Percentiles rank a stretch among this genome's conserved stretches.
phyloP scores from a whole-genome alignment of 2,329 filamentous ascomycete genomes.

The Colletotrichum shisoi region DNA sequence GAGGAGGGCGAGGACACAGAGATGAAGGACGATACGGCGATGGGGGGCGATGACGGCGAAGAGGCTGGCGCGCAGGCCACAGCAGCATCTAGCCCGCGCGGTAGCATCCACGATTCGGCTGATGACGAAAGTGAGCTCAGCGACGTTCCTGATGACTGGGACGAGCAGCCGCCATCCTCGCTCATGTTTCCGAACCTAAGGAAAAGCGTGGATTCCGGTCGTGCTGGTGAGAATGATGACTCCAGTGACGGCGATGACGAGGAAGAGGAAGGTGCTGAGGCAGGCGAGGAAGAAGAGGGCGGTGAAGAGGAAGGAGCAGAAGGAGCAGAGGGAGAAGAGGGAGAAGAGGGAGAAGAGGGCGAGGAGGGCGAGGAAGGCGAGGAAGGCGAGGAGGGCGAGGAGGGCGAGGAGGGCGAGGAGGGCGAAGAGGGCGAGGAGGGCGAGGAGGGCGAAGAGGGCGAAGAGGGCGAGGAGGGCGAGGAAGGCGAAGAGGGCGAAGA shows the following conservation, averaged over 20 bases:
- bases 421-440: slow-evolving; percentile 46
- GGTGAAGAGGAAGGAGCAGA: slow-evolving; percentile 32
- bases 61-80: slow-evolving; percentile 42
- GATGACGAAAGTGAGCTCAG: slow-evolving; percentile 76
- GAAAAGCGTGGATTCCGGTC: slow-evolving; percentile 47
- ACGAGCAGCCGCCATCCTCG: slow-evolving; percentile 63
- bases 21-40: slow-evolving; percentile 43
- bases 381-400: slow-evolving; percentile 36
- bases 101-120: slow-evolving; percentile 70
- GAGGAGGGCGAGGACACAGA: slow-evolving; percentile 33
- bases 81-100: slow-evolving; percentile 60
- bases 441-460: not conserved
- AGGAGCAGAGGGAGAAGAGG: not conserved
- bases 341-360: slow-evolving; percentile 41
- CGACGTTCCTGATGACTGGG: slow-evolving; percentile 67
- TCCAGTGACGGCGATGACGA: slow-evolving; percentile 43
- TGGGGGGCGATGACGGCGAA: slow-evolving; percentile 40
- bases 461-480: not conserved
- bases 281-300: slow-evolving; percentile 37
- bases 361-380: slow-evolving; percentile 42
- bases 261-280: slow-evolving; percentile 41
- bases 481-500: not conserved
- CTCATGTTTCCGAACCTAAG: slow-evolving; percentile 62
- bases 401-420: slow-evolving; percentile 33
- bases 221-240: slow-evolving; percentile 25